Percentiles rank a stretch among this genome's conserved stretches.
Conservation (phyloP, 495 filamentous ascomycete genomes). For the Lophium mytilinum region DNA sequence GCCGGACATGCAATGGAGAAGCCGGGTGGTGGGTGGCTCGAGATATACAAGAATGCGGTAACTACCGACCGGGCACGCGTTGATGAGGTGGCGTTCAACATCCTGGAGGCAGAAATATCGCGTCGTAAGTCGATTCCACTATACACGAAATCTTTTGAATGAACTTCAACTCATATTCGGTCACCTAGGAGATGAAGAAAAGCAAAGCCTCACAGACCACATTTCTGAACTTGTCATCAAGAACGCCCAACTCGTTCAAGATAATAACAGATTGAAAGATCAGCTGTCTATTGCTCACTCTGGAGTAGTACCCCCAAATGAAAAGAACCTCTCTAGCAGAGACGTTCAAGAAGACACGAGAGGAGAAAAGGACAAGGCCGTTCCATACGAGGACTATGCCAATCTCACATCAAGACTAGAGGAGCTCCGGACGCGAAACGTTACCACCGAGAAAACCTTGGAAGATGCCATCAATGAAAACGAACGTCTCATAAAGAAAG, state of each 20-base stretch:
- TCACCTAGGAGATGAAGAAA: constrained; percentile 13
- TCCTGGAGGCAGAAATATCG: background rate
- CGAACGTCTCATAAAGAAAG: constrained; percentile 17
- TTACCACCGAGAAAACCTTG: constrained; percentile 6
- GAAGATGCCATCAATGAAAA: constrained; percentile 15
- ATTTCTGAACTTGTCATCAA: constrained; percentile 11
- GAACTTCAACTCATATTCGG: too few species aligned
- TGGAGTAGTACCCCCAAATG: background rate
- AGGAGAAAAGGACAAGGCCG: background rate
- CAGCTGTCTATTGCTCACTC: too few species aligned
- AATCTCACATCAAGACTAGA: background rate
- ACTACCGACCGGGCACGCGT: constrained; percentile 6
- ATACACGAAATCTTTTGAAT: too few species aligned
- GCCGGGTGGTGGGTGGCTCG: constrained; percentile 1
- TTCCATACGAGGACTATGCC: background rate
- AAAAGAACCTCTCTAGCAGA: background rate
- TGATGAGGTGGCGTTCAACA: constrained; percentile 9
- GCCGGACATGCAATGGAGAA: constrained; percentile 8
- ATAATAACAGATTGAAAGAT: constrained; percentile 3
- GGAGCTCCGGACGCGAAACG: background rate
- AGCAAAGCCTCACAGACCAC: constrained; percentile 7
- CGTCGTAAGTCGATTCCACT: background rate
- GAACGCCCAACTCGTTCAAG: constrained; percentile 9
- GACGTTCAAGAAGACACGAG: background rate
- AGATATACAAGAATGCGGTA: constrained; percentile 1